Percentiles rank a stretch among this genome's conserved stretches.
These are phyloP conservation scores for Xylariaceae sp. DNA, from an alignment of 2,329 filamentous ascomycete species.

Conservation along the genomic window DNA sequence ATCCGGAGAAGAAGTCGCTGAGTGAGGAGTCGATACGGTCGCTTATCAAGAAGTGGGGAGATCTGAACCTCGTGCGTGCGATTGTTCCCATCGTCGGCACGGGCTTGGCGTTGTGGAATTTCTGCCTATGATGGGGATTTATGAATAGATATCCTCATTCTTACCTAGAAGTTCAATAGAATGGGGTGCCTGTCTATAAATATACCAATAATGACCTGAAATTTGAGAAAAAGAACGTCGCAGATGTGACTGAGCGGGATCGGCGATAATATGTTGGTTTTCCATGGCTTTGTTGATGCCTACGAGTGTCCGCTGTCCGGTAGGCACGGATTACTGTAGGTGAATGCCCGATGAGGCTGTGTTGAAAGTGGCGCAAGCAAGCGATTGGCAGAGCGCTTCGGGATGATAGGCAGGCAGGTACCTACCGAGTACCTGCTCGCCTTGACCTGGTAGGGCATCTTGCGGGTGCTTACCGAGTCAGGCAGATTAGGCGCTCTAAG, in stretches of 20 bases:
- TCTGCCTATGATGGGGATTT: conserved; percentile 15
- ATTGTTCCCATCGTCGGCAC: conserved; percentile 29
- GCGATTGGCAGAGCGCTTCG: background rate
- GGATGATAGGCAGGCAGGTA: too few species aligned
- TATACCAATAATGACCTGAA: background rate
- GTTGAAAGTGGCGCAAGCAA: conserved; percentile 1
- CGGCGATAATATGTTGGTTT: too few species aligned
- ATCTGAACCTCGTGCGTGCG: conserved; percentile 26
- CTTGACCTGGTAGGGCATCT: too few species aligned
- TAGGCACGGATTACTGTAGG: too few species aligned
- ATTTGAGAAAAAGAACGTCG: background rate
- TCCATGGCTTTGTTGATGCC: background rate
- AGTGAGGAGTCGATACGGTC: conserved; percentile 23
- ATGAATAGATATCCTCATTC: background rate
- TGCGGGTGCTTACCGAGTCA: too few species aligned
- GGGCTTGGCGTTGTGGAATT: conserved; percentile 29
- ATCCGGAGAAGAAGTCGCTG: conserved; percentile 18
- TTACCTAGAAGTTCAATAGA: background rate
- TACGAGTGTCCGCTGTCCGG: background rate
- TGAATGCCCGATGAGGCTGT: background rate
- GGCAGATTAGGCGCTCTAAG: too few species aligned
- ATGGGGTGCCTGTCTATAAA: background rate
- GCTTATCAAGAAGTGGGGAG: conserved; percentile 28
- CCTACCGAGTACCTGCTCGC: too few species aligned
- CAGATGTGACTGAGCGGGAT: background rate